These are phyloP conservation scores for Penicillium parvum DNA, from an alignment of 495 filamentous ascomycete species.

Conservation along the genomic window DNA sequence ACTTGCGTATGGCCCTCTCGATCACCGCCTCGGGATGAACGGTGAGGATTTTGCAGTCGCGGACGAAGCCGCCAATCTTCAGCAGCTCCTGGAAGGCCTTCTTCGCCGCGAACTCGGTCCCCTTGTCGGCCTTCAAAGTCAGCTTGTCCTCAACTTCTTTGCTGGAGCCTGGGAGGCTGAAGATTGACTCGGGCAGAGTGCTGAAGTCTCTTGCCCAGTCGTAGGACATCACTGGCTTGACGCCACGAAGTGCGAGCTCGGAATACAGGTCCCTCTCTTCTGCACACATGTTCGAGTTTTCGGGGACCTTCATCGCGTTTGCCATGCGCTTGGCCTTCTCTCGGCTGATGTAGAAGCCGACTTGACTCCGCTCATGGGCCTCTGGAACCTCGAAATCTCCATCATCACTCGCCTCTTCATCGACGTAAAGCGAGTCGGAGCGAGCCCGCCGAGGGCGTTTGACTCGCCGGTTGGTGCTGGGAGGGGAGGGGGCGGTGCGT, in stretches of 20 bases:
- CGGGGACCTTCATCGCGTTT: conserved; percentile 22
- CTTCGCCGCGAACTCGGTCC: conserved; percentile 36
- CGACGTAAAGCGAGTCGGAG: too few species aligned
- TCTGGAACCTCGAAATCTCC: neutral
- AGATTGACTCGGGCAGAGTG: conserved; percentile 55
- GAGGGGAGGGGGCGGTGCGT: too few species aligned
- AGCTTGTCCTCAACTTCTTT: conserved; percentile 27
- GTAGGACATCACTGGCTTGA: conserved; percentile 52
- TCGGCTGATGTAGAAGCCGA: conserved; percentile 25
- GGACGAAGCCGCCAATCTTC: conserved; percentile 34
- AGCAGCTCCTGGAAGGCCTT: conserved; percentile 36
- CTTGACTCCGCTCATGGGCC: neutral
- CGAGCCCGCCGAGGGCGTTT: too few species aligned
- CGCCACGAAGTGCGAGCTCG: conserved; percentile 53
- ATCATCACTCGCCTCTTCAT: conserved; percentile 7
- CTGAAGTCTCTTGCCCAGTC: conserved; percentile 58
- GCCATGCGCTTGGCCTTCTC: conserved; percentile 30
- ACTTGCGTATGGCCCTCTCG: conserved; percentile 30
- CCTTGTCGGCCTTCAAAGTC: conserved; percentile 43
- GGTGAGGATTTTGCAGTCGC: conserved; percentile 31
- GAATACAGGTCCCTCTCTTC: conserved; percentile 54
- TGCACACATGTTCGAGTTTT: conserved; percentile 35
- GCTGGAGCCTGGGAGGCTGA: conserved; percentile 26
- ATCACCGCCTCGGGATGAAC: conserved; percentile 29
- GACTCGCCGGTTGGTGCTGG: too few species aligned